These are phyloP conservation scores for Rhodamnia rubescens DNA, from an alignment of 345 rosid species.

Conservation along the genomic window DNA sequence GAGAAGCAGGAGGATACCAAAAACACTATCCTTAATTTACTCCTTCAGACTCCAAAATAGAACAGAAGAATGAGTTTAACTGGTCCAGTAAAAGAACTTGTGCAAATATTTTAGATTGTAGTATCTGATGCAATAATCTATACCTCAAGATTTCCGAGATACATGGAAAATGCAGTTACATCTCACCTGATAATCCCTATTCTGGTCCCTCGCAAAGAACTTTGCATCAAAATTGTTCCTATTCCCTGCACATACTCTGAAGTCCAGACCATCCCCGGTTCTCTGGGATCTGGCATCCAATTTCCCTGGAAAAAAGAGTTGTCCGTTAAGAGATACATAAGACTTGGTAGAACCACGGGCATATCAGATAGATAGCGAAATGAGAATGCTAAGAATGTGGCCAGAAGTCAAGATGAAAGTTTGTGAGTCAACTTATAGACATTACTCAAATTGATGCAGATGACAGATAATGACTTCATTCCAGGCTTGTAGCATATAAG, in stretches of 20 bases:
- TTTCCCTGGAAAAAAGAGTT: constrained; percentile 18
- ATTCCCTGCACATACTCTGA: background rate
- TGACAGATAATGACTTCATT: background rate
- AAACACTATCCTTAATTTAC: background rate
- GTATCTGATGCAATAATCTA: background rate
- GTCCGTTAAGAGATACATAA: background rate
- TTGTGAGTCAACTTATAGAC: background rate
- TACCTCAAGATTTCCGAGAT: background rate
- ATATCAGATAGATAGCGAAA: background rate
- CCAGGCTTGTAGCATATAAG: background rate
- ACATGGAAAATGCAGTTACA: background rate
- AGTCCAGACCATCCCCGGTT: constrained; percentile 8
- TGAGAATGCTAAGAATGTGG: background rate
- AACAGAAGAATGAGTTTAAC: background rate
- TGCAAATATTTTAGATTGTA: background rate
- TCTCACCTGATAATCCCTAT: constrained; percentile 27
- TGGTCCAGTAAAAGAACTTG: background rate
- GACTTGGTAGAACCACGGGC: background rate
- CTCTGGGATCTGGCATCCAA: constrained; percentile 20
- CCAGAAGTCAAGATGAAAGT: background rate
- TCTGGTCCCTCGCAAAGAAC: constrained; percentile 8
- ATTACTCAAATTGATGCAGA: background rate
- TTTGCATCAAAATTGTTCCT: constrained; percentile 10
- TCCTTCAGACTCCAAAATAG: background rate
- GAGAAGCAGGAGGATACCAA: background rate